Base-by-base conservation (phyloP, 768 basidiomycete genomes). In the Boletus tomentosulus region DNA sequence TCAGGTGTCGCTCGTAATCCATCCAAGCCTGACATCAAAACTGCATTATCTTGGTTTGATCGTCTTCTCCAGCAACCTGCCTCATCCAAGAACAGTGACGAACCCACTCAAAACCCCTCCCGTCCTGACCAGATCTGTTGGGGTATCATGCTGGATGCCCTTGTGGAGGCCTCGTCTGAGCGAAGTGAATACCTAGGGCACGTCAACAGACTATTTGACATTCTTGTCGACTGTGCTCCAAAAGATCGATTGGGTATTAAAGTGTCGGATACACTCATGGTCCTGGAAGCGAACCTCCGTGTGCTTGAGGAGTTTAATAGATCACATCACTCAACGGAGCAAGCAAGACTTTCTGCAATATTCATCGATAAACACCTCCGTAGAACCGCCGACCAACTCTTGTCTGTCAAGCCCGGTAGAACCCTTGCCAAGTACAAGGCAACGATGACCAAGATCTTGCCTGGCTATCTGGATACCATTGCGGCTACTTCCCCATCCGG, bases 11-110 rank as follows among this genome's bases (percentile, higher is more conserved):
- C 39, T 38, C 31, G 12, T 3, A 43, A 38, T 48, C 27, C 50
- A 4, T 24, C 54, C 13, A 62, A 58, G 15, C 57, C 69, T 8
- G 92, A 94, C 62, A 62, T 85, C 6, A 59, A 71, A 3, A 84
- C 81, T 0, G 90, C 90, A 0, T 60, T 85, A 41, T 66, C 73
- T 6, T 95, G 92, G 92, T 89, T 87, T 60, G 74, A 84, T 39
- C 78, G 81, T 45, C 74, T 92, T 30, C 69, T 87, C 44, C 65
- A 69, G 27, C 79, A 83, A 53, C 67, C 63, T 62, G 60, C 51
- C 59, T 65, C 62, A 59, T 59, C 56, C 52, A 59, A 51, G 15
- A 51, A 75, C 56, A 75, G 76, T 1, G 80, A 73, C 57, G 71
- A 77, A 47, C 68, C 82, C 1, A 66, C 76, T 7, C 69, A 65